A percentile compares a stretch with the other conserved stretches of the same genome.
These are phyloP conservation scores for Botrytis elliptica DNA, from an alignment of 2,329 filamentous ascomycete genomes.

Conservation along the genomic window DNA sequence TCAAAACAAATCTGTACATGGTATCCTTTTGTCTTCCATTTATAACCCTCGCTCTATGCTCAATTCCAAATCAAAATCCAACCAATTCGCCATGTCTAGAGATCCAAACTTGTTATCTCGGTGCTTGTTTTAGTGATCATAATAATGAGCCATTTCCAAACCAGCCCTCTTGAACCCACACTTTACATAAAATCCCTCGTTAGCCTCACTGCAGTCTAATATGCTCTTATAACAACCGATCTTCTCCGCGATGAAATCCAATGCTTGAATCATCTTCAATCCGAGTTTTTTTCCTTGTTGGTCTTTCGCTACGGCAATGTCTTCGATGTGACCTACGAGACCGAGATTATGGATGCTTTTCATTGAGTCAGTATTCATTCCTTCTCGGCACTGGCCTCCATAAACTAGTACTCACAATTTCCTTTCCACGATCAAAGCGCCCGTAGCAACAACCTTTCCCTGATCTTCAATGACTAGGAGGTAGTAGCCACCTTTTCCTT, in stretches of 20 bases:
- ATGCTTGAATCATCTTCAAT: constrained; percentile 85
- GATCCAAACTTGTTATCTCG: not conserved
- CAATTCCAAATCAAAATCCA: constrained; percentile 1
- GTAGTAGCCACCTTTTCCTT: constrained; percentile 72
- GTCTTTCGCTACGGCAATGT: constrained; percentile 91
- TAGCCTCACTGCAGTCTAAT: constrained; percentile 91
- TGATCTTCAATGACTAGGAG: constrained; percentile 77
- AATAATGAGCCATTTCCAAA: constrained; percentile 96
- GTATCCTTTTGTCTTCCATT: not conserved
- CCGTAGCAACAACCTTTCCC: constrained; percentile 76
- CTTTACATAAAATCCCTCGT: constrained; percentile 97
- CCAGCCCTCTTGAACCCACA: constrained; percentile 92
- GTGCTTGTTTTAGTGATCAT: constrained; percentile 41
- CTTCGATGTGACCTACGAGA: constrained; percentile 91
- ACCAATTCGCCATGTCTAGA: not conserved
- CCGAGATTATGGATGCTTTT: constrained; percentile 74
- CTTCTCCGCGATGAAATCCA: constrained; percentile 83
- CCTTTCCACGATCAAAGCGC: constrained; percentile 85
- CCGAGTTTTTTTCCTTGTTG: constrained; percentile 98
- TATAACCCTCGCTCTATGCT: constrained; percentile 13
- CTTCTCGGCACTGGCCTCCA: not conserved
- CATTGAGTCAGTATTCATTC: constrained; percentile 24
- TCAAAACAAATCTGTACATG: not conserved
- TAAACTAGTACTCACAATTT: constrained; percentile 68
- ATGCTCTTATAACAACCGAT: constrained; percentile 98